These are phyloP conservation scores for Kwoniella shivajii DNA, from an alignment of 1,284 basidiomycete genomes.

Conservation along the genomic window DNA sequence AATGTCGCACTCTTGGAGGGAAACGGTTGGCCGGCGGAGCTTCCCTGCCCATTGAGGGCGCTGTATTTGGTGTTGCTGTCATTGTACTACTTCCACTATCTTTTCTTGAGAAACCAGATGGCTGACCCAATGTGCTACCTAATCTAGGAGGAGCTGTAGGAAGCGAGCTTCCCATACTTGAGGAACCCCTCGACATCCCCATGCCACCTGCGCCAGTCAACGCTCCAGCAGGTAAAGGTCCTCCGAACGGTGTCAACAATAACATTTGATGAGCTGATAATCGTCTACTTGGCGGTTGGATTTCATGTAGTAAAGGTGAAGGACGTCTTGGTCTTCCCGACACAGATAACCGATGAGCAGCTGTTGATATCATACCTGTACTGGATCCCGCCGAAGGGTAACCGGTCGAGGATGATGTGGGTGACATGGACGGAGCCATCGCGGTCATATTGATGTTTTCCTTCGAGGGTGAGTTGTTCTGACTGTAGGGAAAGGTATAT, in stretches of 20 bases:
- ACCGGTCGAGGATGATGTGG: constrained; percentile 6
- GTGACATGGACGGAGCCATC: constrained; percentile 9
- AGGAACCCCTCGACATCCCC: constrained; percentile 23
- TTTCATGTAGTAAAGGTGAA: constrained; percentile 40
- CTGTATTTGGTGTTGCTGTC: background rate
- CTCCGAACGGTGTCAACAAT: constrained; percentile 45
- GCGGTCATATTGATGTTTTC: constrained; percentile 8
- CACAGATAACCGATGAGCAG: constrained; percentile 15
- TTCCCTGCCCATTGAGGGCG: constrained; percentile 18
- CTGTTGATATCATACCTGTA: constrained; percentile 2
- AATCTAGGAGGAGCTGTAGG: constrained; percentile 12
- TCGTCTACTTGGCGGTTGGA: constrained; percentile 36
- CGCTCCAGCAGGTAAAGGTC: constrained; percentile 21
- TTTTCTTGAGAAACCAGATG: constrained; percentile 9
- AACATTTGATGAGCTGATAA: constrained; percentile 43
- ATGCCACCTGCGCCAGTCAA: constrained; percentile 7
- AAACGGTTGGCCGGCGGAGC: constrained; percentile 1
- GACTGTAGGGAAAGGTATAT: constrained; percentile 3
- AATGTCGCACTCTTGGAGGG: constrained; percentile 8
- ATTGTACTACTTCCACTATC: constrained; percentile 6
- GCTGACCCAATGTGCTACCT: constrained; percentile 2
- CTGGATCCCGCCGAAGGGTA: background rate
- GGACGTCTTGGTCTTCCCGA: constrained; percentile 20
- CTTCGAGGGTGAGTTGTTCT: background rate
- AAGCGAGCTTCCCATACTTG: constrained; percentile 8